Base-by-base conservation (phyloP, 2,329 filamentous ascomycete genomes). In the Decorospora gaudefroyi region DNA sequence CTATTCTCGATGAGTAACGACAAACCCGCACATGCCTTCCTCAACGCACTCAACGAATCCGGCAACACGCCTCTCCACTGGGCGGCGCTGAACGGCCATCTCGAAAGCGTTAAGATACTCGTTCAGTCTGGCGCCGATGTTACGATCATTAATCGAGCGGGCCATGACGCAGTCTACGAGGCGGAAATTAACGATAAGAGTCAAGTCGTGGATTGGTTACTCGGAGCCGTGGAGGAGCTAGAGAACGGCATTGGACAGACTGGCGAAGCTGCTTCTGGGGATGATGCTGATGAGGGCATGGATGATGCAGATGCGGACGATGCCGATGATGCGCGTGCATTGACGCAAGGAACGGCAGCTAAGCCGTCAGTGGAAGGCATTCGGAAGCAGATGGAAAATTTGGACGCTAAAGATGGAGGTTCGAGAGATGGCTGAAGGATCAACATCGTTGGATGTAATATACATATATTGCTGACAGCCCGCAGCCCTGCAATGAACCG, bases 61-160 rank as follows among this genome's bases (percentile, higher is more conserved):
- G 91, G 90, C 30, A 97, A 96, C 74, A 96, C 92, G 1, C 82
- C 90, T 0, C 76, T 99, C 45, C 93, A 99, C 73, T 97, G 91
- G 91, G 92, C 92, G 0, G 88, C 90, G 0, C 75, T 96, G 42
- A 93, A 95, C 41, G 91, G 91, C 1, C 91, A 96, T 62, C 75
- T 97, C 3, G 81, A 85, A 4, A 82, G 84, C 3, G 89, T 96
- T 5, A 88, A 91, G 74, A 73, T 84, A 0, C 78, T 99, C 9
- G 77, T 96, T 2, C 83, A 84, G 30, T 77, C 83, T 2, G 90
- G 90, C 2, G 90, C 90, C 1, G 86, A 90, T 46, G 84, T 90
- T 4, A 84, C 84, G 8, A 74, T 90, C 21, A 85, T 85, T 63
- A 97, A 97, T 67, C 82, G 85, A 64, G 87, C 87, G 33, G 90